These are phyloP conservation scores for Rhizopogon sp. DNA, from an alignment of 768 basidiomycete genomes.

Conservation along the genomic window DNA sequence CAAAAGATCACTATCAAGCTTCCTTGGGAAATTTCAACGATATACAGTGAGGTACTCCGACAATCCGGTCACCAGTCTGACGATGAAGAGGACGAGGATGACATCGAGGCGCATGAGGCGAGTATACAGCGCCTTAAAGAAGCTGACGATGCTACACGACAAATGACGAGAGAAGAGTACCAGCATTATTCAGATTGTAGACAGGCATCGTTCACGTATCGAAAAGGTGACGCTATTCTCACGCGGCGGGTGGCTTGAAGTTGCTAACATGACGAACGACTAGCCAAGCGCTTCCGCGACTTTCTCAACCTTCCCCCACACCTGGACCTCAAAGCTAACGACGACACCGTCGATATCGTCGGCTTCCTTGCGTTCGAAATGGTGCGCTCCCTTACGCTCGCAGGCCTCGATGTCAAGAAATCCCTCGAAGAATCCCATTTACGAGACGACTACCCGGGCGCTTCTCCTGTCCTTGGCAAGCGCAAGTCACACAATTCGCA, in stretches of 20 bases:
- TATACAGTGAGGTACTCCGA: constrained; percentile 82
- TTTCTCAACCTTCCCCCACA: constrained; percentile 86
- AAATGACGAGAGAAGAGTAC: constrained; percentile 97
- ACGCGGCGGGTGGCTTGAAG: background rate
- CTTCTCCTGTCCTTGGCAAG: constrained; percentile 56
- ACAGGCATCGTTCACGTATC: constrained; percentile 94
- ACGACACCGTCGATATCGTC: constrained; percentile 94
- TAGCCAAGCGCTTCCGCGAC: constrained; percentile 92
- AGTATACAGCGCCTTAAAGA: constrained; percentile 90
- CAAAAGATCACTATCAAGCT: constrained; percentile 93
- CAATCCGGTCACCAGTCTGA: constrained; percentile 80
- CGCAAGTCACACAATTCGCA: constrained; percentile 47
- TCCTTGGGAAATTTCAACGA: constrained; percentile 92
- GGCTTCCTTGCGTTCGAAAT: constrained; percentile 97
- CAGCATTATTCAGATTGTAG: constrained; percentile 96
- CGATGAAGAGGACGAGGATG: constrained; percentile 94
- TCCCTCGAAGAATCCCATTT: constrained; percentile 69
- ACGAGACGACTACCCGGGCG: constrained; percentile 52
- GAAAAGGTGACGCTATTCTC: constrained; percentile 63
- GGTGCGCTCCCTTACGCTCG: constrained; percentile 89
- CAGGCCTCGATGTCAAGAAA: constrained; percentile 80
- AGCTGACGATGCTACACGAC: constrained; percentile 89
- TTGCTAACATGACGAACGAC: background rate
- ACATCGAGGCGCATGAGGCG: constrained; percentile 92
- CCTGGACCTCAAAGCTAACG: constrained; percentile 85